Base-by-base conservation (phyloP, 192 early-diverging fungal species). In the Hyaloraphidium curvatum region DNA sequence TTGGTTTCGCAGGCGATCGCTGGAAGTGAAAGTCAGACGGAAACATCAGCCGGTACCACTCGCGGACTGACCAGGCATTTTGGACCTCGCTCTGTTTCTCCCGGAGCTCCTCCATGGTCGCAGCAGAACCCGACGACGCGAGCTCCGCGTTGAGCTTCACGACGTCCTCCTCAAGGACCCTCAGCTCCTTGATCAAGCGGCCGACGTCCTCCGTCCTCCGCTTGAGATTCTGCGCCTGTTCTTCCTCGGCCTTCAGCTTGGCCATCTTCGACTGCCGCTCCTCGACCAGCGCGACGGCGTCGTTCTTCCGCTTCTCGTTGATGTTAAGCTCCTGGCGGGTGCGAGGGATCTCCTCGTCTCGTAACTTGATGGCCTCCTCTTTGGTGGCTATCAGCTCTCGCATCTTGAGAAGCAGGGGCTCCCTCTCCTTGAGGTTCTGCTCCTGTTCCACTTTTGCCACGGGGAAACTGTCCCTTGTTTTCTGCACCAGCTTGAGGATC, bases 381-480 rank as follows among this genome's bases (percentile, higher is more conserved):
- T 39, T 39, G 13, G 37, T 39, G 37, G 16, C 37, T 17, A 17
- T 39, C 2, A 17, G 16, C 37, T 39, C 37, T 14, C 14, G 14
- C 37, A 17, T 39, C 16, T 39, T 17, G 3, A 39, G 37, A 14
- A 39, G 14, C 37, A 17, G 19, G 16, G n/a, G n/a, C n/a, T 51
- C n/a, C n/a, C 53, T 35, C 28, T n/a, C 43, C 39, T 54, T 54
- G 19, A 11, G 28, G n/a, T 51, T 54, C 39, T 31, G 39, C 9
- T 9, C 52, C 28, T 9, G 13, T 53, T 54, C 21, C 16, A 35
- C 28, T 54, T n/a, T n/a, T n/a, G n/a, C n/a, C n/a, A n/a, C n/a
- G n/a, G n/a, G n/a, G n/a, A n/a, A n/a, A n/a, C n/a, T n/a, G n/a
- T n/a, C n/a, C n/a, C n/a, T n/a, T n/a, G n/a, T n/a, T n/a, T n/a